Evolutionary conservation across 371 early-diverging fungal species (phyloP).

Genomic region (Umbelopsis sp.): DNA sequence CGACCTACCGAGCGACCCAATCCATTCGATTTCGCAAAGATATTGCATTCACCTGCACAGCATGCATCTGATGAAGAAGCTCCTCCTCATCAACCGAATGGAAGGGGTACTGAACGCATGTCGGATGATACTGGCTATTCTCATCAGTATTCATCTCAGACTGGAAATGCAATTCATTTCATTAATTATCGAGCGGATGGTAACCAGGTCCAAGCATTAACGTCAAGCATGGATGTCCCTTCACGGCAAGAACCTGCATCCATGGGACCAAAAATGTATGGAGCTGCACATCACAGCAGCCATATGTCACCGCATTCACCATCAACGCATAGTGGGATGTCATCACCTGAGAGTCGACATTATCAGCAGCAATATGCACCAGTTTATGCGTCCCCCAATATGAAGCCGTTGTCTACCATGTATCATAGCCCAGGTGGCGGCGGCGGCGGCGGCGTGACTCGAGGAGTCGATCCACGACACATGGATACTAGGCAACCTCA

Average conservation of each 20-base stretch:
- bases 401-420: background rate
- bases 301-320: background rate
- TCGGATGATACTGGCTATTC: background rate
- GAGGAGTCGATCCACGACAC: background rate
- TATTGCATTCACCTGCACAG: slow-evolving; percentile 21
- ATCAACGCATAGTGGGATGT: background rate
- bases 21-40: slow-evolving; percentile 29
- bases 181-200: slow-evolving; percentile 26
- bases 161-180: slow-evolving; percentile 19
- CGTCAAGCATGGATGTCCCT: background rate
- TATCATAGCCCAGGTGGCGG: background rate
- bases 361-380: background rate
- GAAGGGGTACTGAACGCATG: slow-evolving; percentile 3
- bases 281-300: slow-evolving; percentile 7
- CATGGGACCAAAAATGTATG: background rate
- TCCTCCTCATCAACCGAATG: background rate
- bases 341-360: background rate
- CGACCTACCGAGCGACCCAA: slow-evolving; percentile 7
- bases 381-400: background rate
- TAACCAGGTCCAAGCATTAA: slow-evolving; percentile 1
- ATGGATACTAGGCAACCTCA: background rate
- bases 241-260: slow-evolving; percentile 9
- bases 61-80: slow-evolving; percentile 5
- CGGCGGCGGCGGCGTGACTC: background rate
- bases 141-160: slow-evolving; percentile 9